Percentiles rank a stretch among this genome's conserved stretches.
These are phyloP conservation scores for Cantharellus anzutake DNA, from an alignment of 768 basidiomycete species.

Conservation along the genomic window DNA sequence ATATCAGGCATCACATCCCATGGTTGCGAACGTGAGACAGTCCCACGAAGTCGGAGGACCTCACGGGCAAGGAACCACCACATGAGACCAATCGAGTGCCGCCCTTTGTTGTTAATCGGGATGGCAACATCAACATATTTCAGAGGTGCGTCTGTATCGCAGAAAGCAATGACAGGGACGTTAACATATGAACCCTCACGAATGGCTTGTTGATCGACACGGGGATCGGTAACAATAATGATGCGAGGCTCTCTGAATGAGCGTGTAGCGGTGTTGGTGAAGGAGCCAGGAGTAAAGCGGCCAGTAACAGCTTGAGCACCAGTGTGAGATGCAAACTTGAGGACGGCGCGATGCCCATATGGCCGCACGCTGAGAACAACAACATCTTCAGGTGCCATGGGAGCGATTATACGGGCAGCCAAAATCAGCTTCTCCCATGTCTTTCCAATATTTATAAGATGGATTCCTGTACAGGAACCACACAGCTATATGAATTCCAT, in stretches of 20 bases:
- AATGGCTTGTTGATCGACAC: conserved; percentile 99
- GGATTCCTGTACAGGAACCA: conserved; percentile 44
- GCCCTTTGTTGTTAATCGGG: conserved; percentile 98
- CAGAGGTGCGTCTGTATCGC: conserved; percentile 95
- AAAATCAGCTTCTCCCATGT: conserved; percentile 99
- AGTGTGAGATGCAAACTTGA: conserved; percentile 96
- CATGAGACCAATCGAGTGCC: conserved; percentile 89
- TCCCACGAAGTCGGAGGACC: conserved; percentile 87
- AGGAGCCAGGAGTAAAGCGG: conserved; percentile 96
- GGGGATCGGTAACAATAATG: conserved; percentile 95
- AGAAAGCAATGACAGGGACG: conserved; percentile 98
- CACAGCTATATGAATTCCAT: conserved; percentile 4
- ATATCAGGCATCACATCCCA: conserved; percentile 99
- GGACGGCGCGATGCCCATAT: conserved; percentile 97
- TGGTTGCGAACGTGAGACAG: conserved; percentile 76
- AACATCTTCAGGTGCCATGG: conserved; percentile 92
- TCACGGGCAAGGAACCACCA: conserved; percentile 98
- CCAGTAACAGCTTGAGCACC: conserved; percentile 98
- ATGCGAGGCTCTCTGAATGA: conserved; percentile 99
- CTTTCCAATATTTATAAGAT: conserved; percentile 97
- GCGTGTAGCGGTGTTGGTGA: conserved; percentile 99
- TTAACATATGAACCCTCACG: conserved; percentile 99
- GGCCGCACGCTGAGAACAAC: conserved; percentile 96
- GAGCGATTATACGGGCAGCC: conserved; percentile 92
- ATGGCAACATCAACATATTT: conserved; percentile 97